Evolutionary conservation across 208 protist genomes (phyloP).

Genomic region (Phytomonas francai): DNA sequence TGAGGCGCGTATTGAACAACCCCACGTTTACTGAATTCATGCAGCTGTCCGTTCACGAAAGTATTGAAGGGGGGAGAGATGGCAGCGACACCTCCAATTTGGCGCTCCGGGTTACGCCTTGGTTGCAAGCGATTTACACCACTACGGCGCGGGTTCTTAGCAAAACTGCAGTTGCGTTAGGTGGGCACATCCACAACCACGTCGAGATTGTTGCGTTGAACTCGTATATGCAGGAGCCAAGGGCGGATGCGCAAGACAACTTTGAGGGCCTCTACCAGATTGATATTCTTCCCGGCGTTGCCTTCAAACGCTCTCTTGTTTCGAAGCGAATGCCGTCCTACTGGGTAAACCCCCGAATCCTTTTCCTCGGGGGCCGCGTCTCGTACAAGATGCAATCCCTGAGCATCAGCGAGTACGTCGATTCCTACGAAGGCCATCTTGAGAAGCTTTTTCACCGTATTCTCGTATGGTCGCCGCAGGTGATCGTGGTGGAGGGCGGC

Average conservation of each 20-base stretch:
- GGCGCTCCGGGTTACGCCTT: background rate
- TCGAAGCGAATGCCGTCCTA: conserved; percentile 21
- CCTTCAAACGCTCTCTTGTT: conserved; percentile 8
- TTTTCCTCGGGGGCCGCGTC: conserved; percentile 57
- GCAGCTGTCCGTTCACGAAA: background rate
- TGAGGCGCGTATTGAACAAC: background rate
- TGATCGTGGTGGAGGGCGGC: conserved; percentile 64
- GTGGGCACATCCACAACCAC: conserved; percentile 2
- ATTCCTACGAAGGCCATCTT: conserved; percentile 46
- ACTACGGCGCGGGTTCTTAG: background rate
- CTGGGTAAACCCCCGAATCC: conserved; percentile 34
- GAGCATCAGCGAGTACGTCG: conserved; percentile 50
- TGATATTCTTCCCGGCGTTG: background rate
- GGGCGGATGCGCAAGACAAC: background rate
- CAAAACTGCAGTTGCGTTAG: background rate
- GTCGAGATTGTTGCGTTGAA: background rate
- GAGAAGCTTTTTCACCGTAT: conserved; percentile 74
- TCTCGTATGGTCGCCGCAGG: conserved; percentile 35
- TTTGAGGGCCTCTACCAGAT: background rate
- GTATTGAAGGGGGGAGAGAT: background rate
- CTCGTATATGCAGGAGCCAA: background rate
- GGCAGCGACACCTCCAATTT: background rate
- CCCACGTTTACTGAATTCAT: background rate
- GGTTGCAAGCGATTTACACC: background rate
- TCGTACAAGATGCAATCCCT: conserved; percentile 24